These are phyloP conservation scores for Nakazawaea holstii DNA, from an alignment of 805 yeast genomes.

Conservation along the genomic window DNA sequence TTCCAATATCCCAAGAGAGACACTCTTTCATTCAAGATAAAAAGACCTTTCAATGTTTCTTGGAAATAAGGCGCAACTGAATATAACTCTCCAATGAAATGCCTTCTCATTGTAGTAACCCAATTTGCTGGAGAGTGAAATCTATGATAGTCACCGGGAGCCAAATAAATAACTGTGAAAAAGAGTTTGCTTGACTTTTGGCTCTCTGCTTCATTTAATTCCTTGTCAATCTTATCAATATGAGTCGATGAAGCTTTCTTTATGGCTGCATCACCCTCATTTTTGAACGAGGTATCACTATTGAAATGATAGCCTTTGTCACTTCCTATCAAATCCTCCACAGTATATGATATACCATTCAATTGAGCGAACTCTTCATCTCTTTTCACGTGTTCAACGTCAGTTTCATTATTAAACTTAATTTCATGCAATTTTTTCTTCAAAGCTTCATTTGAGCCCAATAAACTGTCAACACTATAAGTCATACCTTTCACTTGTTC, in stretches of 20 bases:
- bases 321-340: constrained; percentile 63
- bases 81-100: constrained; percentile 91
- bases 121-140: constrained; percentile 95
- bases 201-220: constrained; percentile 10
- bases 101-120: constrained; percentile 92
- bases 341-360: constrained; percentile 67
- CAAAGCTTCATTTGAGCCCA: constrained; percentile 50
- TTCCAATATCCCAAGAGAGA: constrained; percentile 95
- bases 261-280: constrained; percentile 64
- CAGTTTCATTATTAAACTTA: constrained; percentile 36
- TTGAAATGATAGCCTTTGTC: constrained; percentile 37
- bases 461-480: constrained; percentile 79
- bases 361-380: constrained; percentile 73
- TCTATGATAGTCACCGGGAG: constrained; percentile 98
- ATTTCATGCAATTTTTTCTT: constrained; percentile 43
- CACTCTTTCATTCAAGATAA: constrained; percentile 91
- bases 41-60: constrained; percentile 75
- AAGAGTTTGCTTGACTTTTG: constrained; percentile 50
- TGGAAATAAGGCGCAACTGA: constrained; percentile 98
- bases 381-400: constrained; percentile 35
- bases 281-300: constrained; percentile 42
- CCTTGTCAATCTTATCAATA: constrained; percentile 24
- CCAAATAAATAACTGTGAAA: constrained; percentile 88
- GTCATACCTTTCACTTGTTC: constrained; percentile 98
- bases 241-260: constrained; percentile 22